Conservation (phyloP, 2,329 filamentous ascomycete species). For the Ramularia endophylla region DNA sequence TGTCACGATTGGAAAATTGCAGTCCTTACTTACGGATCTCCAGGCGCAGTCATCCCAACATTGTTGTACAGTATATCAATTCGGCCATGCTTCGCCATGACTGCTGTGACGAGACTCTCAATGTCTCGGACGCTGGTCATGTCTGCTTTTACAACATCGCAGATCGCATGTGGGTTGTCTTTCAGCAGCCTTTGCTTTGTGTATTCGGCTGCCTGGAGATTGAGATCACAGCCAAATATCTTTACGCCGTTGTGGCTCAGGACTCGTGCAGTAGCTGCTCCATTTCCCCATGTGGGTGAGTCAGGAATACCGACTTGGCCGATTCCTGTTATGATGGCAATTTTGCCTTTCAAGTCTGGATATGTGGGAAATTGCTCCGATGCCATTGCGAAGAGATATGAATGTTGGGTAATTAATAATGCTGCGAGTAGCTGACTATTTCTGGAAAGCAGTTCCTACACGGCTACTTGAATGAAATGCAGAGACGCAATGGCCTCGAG, state of each 20-base stretch:
- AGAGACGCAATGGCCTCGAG: slow-evolving; percentile 6
- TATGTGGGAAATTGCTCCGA: slow-evolving; percentile 15
- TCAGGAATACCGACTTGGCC: slow-evolving; percentile 33
- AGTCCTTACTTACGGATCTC: slow-evolving; percentile 31
- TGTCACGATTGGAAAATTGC: too few species aligned
- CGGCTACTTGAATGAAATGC: neutral
- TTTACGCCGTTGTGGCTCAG: slow-evolving; percentile 45
- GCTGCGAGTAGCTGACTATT: too few species aligned
- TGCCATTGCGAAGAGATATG: too few species aligned
- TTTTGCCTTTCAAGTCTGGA: slow-evolving; percentile 36
- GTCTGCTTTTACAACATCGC: slow-evolving; percentile 28
- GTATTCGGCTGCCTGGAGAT: slow-evolving; percentile 21
- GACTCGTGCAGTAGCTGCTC: slow-evolving; percentile 44
- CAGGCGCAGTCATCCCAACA: slow-evolving; percentile 40
- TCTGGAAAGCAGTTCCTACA: too few species aligned
- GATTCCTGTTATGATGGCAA: slow-evolving; percentile 43
- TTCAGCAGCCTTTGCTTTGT: slow-evolving; percentile 33
- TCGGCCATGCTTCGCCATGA: slow-evolving; percentile 38
- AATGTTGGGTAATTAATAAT: too few species aligned
- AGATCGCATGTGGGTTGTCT: slow-evolving; percentile 32
- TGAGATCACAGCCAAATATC: slow-evolving; percentile 37
- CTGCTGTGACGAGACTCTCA: slow-evolving; percentile 33
- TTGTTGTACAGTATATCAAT: slow-evolving; percentile 49
- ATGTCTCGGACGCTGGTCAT: slow-evolving; percentile 51
- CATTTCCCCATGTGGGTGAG: slow-evolving; percentile 46